These are phyloP conservation scores for Dalechampia spathulata DNA, from an alignment of 441 rosid species.

Conservation along the genomic window DNA sequence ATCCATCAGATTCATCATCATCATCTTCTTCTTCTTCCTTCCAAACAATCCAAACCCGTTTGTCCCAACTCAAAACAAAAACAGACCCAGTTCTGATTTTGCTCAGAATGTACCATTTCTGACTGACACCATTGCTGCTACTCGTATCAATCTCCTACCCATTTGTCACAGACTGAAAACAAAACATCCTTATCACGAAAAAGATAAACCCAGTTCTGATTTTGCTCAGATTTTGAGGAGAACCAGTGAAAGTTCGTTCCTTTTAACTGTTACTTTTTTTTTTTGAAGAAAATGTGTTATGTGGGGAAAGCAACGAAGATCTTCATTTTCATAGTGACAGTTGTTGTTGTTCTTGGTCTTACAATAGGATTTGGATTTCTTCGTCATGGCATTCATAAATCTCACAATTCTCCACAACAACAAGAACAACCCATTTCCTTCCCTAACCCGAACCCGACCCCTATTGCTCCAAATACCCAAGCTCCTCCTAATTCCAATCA, in stretches of 20 bases:
- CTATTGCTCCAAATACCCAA: conserved; percentile 12
- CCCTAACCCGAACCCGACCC: conserved; percentile 22
- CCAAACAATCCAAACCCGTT: background rate
- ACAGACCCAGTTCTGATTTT: conserved; percentile 4
- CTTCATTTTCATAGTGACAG: conserved; percentile 86
- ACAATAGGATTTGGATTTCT: conserved; percentile 58
- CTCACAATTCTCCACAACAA: conserved; percentile 32
- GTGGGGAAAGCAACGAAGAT: conserved; percentile 95
- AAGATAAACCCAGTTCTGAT: conserved; percentile 2
- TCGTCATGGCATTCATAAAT: conserved; percentile 35
- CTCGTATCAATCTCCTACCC: too few species aligned
- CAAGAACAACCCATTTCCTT: conserved; percentile 5
- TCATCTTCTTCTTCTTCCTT: background rate
- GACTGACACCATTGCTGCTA: too few species aligned
- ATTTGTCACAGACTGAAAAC: background rate
- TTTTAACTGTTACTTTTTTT: too few species aligned
- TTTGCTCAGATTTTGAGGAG: conserved; percentile 6
- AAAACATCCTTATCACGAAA: too few species aligned
- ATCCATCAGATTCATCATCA: too few species aligned
- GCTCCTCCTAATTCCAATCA: conserved; percentile 13
- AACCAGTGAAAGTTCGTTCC: background rate
- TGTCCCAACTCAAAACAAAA: background rate
- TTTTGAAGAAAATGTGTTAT: conserved; percentile 55
- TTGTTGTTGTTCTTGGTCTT: conserved; percentile 54
- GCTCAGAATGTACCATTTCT: background rate